Evolutionary conservation across 2,329 filamentous ascomycete species (phyloP).

Genomic region (Sporothrix sp.): DNA sequence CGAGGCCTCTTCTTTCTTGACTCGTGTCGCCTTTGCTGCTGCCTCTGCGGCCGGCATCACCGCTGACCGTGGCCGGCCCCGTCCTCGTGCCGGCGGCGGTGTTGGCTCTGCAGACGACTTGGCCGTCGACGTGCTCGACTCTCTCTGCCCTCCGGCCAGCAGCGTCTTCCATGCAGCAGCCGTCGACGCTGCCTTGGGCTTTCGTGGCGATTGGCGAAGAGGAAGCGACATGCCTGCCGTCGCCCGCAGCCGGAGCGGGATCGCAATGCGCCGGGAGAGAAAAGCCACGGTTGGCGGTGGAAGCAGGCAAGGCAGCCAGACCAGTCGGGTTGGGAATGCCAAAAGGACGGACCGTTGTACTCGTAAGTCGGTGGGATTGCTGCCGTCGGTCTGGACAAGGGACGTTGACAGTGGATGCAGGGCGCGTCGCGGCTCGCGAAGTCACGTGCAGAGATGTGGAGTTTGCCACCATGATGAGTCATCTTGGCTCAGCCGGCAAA

Average conservation of each 20-base stretch:
- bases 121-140: neutral
- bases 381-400: neutral
- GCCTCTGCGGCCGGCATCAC: neutral
- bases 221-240: constrained; percentile 13
- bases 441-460: too few relatives aligned
- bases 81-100: neutral
- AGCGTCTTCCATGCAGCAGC: constrained; percentile 19
- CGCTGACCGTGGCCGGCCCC: neutral
- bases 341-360: too few relatives aligned
- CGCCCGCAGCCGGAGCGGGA: constrained; percentile 3
- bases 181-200: neutral
- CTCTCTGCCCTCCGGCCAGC: constrained; percentile 11
- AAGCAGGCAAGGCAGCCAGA: too few relatives aligned
- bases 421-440: constrained; percentile 2
- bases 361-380: neutral
- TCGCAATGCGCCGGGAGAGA: neutral
- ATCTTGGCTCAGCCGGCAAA: too few relatives aligned
- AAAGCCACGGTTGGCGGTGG: neutral
- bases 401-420: neutral
- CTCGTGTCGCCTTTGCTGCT: neutral
- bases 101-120: neutral
- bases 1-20: neutral
- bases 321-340: too few relatives aligned
- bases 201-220: constrained; percentile 12
- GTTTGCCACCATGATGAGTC: too few relatives aligned